Conservation (phyloP, 1,284 basidiomycete species). For the Marasmius sp. region DNA sequence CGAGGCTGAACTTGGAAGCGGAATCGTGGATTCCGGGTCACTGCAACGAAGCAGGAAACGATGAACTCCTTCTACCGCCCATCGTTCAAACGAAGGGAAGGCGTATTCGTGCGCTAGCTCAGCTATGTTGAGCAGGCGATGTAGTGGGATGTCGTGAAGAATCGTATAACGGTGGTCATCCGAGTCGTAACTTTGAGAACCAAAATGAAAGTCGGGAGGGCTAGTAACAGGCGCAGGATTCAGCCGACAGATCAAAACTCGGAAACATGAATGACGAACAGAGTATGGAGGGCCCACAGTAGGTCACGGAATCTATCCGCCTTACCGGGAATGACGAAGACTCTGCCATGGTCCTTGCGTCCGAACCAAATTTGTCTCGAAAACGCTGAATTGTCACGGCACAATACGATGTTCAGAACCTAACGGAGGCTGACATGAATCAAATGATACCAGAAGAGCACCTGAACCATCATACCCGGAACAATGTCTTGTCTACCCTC, state of each 20-base stretch:
- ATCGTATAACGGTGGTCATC: constrained; percentile 6
- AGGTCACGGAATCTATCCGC: constrained; percentile 41
- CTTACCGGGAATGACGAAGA: constrained; percentile 34
- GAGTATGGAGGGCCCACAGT: constrained; percentile 42
- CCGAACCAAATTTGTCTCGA: constrained; percentile 39
- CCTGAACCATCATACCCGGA: constrained; percentile 36
- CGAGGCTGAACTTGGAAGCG: constrained; percentile 17
- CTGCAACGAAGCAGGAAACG: constrained; percentile 16
- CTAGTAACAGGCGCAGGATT: constrained; percentile 2
- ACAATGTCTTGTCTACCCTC: constrained; percentile 39
- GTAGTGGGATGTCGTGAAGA: constrained; percentile 6
- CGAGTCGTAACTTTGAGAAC: constrained; percentile 3
- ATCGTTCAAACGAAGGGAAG: constrained; percentile 38
- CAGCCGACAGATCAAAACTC: background rate
- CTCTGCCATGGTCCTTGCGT: constrained; percentile 19
- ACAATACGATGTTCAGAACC: constrained; percentile 38
- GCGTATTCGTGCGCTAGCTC: constrained; percentile 43
- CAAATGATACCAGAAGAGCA: background rate
- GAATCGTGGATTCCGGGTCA: constrained; percentile 24
- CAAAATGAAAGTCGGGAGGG: constrained; percentile 18
- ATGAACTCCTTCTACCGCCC: constrained; percentile 38
- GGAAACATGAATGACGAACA: constrained; percentile 29
- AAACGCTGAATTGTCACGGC: constrained; percentile 40
- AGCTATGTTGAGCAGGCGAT: constrained; percentile 37
- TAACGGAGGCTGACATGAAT: constrained; percentile 13